These are phyloP conservation scores for Tylopilus intermedius DNA, from an alignment of 768 basidiomycete genomes.

Conservation along the genomic window DNA sequence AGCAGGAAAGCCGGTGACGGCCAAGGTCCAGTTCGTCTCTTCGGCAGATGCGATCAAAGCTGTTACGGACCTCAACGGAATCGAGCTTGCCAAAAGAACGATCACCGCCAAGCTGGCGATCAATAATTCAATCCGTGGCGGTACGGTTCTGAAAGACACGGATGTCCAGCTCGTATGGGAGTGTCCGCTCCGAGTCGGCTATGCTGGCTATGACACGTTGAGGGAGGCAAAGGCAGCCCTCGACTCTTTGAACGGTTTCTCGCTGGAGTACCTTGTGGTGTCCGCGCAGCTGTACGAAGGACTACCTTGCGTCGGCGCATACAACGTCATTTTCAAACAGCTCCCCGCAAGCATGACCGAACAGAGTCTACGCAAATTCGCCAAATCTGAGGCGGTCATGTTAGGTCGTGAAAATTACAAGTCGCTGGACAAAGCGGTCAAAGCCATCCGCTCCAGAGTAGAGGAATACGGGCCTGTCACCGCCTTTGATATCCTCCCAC, in stretches of 20 bases:
- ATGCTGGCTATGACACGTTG: constrained; percentile 54
- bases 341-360: constrained; percentile 44
- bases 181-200: constrained; percentile 51
- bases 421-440: constrained; percentile 32
- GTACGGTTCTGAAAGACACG: constrained; percentile 46
- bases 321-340: constrained; percentile 56
- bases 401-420: constrained; percentile 46
- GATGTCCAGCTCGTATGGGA: constrained; percentile 58
- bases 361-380: constrained; percentile 42
- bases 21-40: constrained; percentile 45
- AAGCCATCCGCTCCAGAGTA: constrained; percentile 35
- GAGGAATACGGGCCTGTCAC: constrained; percentile 35
- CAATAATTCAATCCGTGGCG: constrained; percentile 32
- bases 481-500: constrained; percentile 42
- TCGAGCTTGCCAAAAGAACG: constrained; percentile 32
- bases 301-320: constrained; percentile 51
- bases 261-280: constrained; percentile 38
- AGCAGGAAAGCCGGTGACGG: constrained; percentile 22
- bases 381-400: constrained; percentile 46
- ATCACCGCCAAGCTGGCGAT: constrained; percentile 46
- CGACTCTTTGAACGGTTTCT: constrained; percentile 33
- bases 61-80: constrained; percentile 45
- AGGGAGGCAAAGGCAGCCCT: constrained; percentile 51
- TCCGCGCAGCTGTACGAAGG: constrained; percentile 50
- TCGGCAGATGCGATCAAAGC: constrained; percentile 52